These are phyloP conservation scores for Biscogniauxia sp. DNA, from an alignment of 2,329 filamentous ascomycete species.

Conservation along the genomic window DNA sequence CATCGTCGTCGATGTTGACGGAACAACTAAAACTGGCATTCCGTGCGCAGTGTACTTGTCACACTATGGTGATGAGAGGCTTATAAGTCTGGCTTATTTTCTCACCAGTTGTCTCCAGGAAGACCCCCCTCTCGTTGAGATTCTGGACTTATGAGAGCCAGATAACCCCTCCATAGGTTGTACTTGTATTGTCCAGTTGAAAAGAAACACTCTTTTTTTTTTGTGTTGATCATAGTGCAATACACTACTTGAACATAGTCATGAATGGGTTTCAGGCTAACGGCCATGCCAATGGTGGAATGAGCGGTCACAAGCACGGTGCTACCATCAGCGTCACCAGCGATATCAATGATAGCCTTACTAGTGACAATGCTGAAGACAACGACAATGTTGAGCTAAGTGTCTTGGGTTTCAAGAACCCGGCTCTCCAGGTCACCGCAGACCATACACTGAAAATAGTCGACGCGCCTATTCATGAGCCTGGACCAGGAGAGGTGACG, in stretches of 20 bases:
- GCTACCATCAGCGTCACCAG: constrained; percentile 6
- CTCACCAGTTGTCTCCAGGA: not conserved
- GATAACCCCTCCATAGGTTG: not conserved
- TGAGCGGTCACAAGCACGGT: not conserved
- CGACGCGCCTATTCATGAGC: constrained; percentile 55
- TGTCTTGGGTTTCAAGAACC: constrained; percentile 39
- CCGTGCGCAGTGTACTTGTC: constrained; percentile 6
- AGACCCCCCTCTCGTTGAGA: not conserved
- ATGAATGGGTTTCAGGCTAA: not conserved
- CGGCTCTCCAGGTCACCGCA: constrained; percentile 57
- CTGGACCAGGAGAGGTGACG: constrained; percentile 53
- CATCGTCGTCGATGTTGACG: constrained; percentile 7
- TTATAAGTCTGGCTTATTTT: not conserved
- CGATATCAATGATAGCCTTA: constrained; percentile 12
- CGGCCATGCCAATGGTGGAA: not conserved
- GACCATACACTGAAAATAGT: constrained; percentile 57
- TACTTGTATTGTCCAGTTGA: not conserved
- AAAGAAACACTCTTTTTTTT: not conserved
- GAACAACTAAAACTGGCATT: constrained; percentile 13
- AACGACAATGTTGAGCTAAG: constrained; percentile 6
- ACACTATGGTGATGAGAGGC: constrained; percentile 2
- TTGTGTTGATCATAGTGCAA: not conserved
- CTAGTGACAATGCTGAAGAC: constrained; percentile 12
- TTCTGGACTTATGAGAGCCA: not conserved
- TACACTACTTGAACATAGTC: not conserved